Evolutionary conservation across 208 protist genomes (phyloP).

Genomic region (Leishmania lainsoni): DNA sequence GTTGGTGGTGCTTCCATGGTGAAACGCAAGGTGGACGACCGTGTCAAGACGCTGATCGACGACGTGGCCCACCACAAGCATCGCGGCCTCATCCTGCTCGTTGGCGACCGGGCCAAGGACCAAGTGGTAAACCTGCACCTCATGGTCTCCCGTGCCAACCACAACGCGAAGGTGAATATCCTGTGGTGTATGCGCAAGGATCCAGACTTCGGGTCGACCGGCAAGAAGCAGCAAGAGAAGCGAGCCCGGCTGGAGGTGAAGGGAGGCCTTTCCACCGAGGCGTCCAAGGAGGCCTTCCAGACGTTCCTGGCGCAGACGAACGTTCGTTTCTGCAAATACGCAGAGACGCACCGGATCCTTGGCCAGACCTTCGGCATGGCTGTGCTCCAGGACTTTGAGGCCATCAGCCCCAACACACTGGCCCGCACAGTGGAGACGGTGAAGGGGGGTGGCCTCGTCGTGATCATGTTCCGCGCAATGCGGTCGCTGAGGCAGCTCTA

Average conservation of each 20-base stretch:
- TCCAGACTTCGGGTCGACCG: conserved; percentile 96
- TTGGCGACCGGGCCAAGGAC: conserved; percentile 97
- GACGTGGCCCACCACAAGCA: conserved; percentile 96
- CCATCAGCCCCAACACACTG: conserved; percentile 99
- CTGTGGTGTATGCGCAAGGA: conserved; percentile 99
- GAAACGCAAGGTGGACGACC: conserved; percentile 94
- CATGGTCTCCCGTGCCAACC: conserved; percentile 97
- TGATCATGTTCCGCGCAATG: conserved; percentile 98
- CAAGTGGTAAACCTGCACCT: conserved; percentile 99
- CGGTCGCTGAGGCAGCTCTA: conserved; percentile 97
- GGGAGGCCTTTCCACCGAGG: conserved; percentile 90
- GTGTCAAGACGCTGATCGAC: conserved; percentile 96
- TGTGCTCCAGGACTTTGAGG: conserved; percentile 99
- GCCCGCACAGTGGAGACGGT: conserved; percentile 99
- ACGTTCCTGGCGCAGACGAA: conserved; percentile 98
- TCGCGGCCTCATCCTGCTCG: conserved; percentile 97
- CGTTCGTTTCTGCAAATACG: conserved; percentile 99
- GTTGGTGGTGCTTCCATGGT: conserved; percentile 35
- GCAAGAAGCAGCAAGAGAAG: conserved; percentile 94
- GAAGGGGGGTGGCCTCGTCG: conserved; percentile 98
- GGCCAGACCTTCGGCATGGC: conserved; percentile 99
- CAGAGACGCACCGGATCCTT: conserved; percentile 98
- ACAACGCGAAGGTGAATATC: conserved; percentile 96
- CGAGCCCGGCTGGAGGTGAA: conserved; percentile 96
- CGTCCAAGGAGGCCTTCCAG: conserved; percentile 98